These are phyloP conservation scores for Crotalaria pallida DNA, from an alignment of 306 rosid genomes.

Conservation along the genomic window DNA sequence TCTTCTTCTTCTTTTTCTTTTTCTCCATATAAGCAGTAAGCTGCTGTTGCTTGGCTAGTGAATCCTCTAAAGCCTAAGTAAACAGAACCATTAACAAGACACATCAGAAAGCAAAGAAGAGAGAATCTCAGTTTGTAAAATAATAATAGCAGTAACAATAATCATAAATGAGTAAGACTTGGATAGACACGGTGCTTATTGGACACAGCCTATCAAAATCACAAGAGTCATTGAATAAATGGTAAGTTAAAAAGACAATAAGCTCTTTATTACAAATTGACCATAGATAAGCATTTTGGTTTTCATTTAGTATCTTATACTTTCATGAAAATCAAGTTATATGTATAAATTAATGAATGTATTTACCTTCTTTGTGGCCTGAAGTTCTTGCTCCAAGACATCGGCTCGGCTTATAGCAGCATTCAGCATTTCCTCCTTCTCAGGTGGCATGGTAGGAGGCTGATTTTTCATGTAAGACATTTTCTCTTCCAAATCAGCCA, in stretches of 20 bases:
- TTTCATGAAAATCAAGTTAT: too few relatives aligned
- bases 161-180: neutral
- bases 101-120: neutral
- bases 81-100: neutral
- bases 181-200: too few relatives aligned
- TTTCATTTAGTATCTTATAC: too few relatives aligned
- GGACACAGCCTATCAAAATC: too few relatives aligned
- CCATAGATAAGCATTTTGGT: too few relatives aligned
- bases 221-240: too few relatives aligned
- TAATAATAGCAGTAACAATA: neutral
- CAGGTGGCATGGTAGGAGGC: too few relatives aligned
- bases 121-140: neutral
- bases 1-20: constrained; percentile 51
- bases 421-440: constrained; percentile 64
- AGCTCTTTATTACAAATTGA: too few relatives aligned
- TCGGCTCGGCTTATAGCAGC: constrained; percentile 50
- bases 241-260: too few relatives aligned
- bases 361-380: constrained; percentile 63
- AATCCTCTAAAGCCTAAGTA: constrained; percentile 65
- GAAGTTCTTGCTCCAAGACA: constrained; percentile 58
- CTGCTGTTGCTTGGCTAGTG: constrained; percentile 56
- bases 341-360: too few relatives aligned
- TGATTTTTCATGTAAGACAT: too few relatives aligned
- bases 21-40: constrained; percentile 60
- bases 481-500: too few relatives aligned